These are phyloP conservation scores for Trichoderma breve DNA, from an alignment of 2,329 filamentous ascomycete species.

Conservation along the genomic window DNA sequence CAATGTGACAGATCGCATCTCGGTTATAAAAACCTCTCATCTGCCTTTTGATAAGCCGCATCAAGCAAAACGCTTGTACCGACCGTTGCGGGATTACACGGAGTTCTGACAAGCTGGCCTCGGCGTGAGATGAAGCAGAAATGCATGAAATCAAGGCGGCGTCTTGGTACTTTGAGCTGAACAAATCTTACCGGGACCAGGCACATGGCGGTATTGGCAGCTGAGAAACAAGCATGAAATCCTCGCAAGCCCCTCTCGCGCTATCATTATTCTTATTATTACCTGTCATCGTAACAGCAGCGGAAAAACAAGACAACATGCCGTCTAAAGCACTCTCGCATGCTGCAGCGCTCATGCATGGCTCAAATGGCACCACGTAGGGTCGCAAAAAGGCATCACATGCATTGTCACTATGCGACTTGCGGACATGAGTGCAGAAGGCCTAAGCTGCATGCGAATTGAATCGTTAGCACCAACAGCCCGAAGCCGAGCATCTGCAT, in stretches of 20 bases:
- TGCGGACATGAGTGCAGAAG: not conserved
- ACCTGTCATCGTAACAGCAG: not conserved
- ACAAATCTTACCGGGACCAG: not conserved
- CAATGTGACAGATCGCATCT: constrained; percentile 16
- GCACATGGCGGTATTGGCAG: not conserved
- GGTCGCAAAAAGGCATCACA: constrained; percentile 19
- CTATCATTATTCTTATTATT: not conserved
- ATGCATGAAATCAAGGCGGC: not conserved
- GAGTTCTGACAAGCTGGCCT: not conserved
- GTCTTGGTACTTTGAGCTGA: not conserved
- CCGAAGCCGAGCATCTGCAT: constrained; percentile 4
- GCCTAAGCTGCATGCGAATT: not conserved
- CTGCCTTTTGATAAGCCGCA: not conserved
- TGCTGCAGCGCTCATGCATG: constrained; percentile 13
- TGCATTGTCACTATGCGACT: constrained; percentile 16
- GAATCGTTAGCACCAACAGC: constrained; percentile 5
- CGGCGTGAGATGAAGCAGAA: not conserved
- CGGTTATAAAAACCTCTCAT: not conserved
- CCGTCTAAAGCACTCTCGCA: constrained; percentile 2
- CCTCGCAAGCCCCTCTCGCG: not conserved
- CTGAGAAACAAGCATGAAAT: not conserved
- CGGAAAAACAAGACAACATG: not conserved
- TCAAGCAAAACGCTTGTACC: not conserved
- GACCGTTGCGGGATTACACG: not conserved
- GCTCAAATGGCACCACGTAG: constrained; percentile 15